These are phyloP conservation scores for Naganishia friedmannii DNA, from an alignment of 768 basidiomycete genomes.

Conservation along the genomic window DNA sequence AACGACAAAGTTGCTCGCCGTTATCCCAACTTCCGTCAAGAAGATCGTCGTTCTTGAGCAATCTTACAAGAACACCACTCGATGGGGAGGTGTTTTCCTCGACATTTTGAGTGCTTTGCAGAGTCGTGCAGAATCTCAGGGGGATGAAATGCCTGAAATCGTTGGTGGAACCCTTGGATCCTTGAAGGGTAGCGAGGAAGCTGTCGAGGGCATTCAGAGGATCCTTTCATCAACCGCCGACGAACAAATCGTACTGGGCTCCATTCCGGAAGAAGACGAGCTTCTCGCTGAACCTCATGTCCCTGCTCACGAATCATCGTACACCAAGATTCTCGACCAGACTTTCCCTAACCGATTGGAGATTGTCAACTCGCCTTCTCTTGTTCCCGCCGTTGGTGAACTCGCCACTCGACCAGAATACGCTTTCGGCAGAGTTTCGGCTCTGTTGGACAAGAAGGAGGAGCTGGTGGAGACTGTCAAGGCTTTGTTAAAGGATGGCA, in stretches of 20 bases:
- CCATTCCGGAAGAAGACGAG: conserved; percentile 45
- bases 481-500: conserved; percentile 60
- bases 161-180: conserved; percentile 66
- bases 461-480: conserved; percentile 66
- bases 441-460: conserved; percentile 70
- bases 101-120: conserved; percentile 74
- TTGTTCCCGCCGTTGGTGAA: conserved; percentile 64
- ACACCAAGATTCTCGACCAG: conserved; percentile 80
- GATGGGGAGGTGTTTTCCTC: conserved; percentile 83
- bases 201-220: conserved; percentile 46
- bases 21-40: conserved; percentile 63
- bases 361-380: conserved; percentile 76
- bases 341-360: conserved; percentile 76
- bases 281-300: conserved; percentile 57
- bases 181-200: conserved; percentile 42
- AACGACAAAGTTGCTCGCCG: conserved; percentile 59
- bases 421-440: conserved; percentile 85
- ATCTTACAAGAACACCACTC: conserved; percentile 68
- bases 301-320: conserved; percentile 87
- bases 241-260: conserved; percentile 54
- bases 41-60: conserved; percentile 81
- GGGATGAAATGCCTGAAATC: conserved; percentile 56
- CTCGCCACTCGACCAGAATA: conserved; percentile 88
- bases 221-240: conserved; percentile 55
- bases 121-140: conserved; percentile 56